A percentile compares a stretch with the other conserved stretches of the same genome.
Conservation (phyloP, 2,329 filamentous ascomycete species). For the Talaromyces verruculosus region DNA sequence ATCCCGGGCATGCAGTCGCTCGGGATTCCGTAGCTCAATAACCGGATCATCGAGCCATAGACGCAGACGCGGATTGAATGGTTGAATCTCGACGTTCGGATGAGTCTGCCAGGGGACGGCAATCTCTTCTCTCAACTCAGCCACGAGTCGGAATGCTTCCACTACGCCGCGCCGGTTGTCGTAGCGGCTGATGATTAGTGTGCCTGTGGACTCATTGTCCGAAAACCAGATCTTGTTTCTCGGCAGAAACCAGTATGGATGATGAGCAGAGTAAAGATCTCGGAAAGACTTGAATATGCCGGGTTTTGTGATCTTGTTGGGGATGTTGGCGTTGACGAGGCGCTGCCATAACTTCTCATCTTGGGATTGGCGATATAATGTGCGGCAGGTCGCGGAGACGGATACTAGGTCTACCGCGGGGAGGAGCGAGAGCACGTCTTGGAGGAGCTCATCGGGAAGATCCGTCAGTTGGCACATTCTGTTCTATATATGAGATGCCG, state of each 20-base stretch:
- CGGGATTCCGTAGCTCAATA: constrained; percentile 53
- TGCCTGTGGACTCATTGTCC: constrained; percentile 70
- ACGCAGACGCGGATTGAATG: constrained; percentile 67
- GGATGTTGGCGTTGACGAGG: constrained; percentile 68
- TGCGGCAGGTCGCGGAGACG: constrained; percentile 61
- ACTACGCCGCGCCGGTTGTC: constrained; percentile 72
- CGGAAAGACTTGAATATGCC: constrained; percentile 65
- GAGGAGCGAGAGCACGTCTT: constrained; percentile 68
- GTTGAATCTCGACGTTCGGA: constrained; percentile 48
- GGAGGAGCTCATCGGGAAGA: constrained; percentile 74
- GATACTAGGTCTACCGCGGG: constrained; percentile 62
- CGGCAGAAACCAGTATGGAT: constrained; percentile 82
- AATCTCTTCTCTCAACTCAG: constrained; percentile 55
- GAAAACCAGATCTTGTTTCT: constrained; percentile 82
- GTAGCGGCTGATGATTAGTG: constrained; percentile 74
- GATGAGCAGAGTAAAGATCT: constrained; percentile 70
- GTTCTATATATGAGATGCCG: background rate
- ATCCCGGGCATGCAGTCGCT: constrained; percentile 16
- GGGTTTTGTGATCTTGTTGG: constrained; percentile 55
- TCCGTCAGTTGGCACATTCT: constrained; percentile 28
- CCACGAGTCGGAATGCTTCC: constrained; percentile 74
- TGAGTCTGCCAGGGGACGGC: constrained; percentile 13
- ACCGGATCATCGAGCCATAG: constrained; percentile 75
- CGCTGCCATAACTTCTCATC: constrained; percentile 71
- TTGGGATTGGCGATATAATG: constrained; percentile 59